phyloP scores from a whole-genome alignment of 1,284 basidiomycete genomes.

The Rugosomyces carneus region DNA sequence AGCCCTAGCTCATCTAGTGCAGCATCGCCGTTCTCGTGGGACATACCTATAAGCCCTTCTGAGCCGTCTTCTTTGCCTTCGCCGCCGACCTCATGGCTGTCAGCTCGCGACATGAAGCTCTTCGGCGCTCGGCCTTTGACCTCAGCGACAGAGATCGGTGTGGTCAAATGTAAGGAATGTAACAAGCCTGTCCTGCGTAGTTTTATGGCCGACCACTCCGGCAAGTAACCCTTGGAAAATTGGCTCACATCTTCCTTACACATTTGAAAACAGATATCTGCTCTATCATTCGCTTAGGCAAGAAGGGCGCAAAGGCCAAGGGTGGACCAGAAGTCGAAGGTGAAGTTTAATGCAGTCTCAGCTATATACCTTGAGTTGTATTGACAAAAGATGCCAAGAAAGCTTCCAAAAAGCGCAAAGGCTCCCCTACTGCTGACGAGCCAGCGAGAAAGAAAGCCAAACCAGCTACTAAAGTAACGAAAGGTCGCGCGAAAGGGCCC shows the following conservation, averaged over 20 bases:
- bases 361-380: conserved; percentile 1
- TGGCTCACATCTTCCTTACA: background rate
- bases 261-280: conserved; percentile 46
- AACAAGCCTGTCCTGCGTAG: conserved; percentile 71
- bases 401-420: conserved; percentile 68
- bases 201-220: conserved; percentile 68
- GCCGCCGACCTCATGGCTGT: conserved; percentile 78
- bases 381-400: conserved; percentile 26
- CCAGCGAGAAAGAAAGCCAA: conserved; percentile 74
- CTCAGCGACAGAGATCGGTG: conserved; percentile 57
- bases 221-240: conserved; percentile 36
- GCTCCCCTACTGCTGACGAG: conserved; percentile 56
- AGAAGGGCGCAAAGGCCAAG: conserved; percentile 54
- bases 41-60: conserved; percentile 32
- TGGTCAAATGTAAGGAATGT: conserved; percentile 76
- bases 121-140: conserved; percentile 73
- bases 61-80: conserved; percentile 41
- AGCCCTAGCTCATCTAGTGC: conserved; percentile 29
- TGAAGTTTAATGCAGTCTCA: conserved; percentile 11
- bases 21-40: conserved; percentile 53
- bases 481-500: conserved; percentile 76
- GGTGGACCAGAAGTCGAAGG: conserved; percentile 31
- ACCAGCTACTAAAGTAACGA: conserved; percentile 62
- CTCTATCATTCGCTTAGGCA: conserved; percentile 49
- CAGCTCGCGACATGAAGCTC: conserved; percentile 81